Evolutionary conservation across 352 stramenopile species (phyloP).

Genomic region (Elongisporangium anandrum): DNA sequence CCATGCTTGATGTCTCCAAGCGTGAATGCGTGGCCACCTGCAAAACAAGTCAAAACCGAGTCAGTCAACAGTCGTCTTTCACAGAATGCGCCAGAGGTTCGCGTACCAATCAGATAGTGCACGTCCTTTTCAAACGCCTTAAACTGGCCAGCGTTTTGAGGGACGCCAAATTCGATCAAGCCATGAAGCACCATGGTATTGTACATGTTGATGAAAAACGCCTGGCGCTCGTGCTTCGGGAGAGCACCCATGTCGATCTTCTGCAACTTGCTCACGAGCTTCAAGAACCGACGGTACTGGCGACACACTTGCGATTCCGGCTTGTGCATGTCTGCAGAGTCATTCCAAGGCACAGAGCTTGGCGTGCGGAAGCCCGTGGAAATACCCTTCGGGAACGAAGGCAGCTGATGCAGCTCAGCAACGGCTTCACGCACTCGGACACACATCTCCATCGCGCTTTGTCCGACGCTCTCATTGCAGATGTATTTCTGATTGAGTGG

Average conservation of each 20-base stretch:
- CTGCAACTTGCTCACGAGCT: constrained; percentile 58
- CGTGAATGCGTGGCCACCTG: constrained; percentile 71
- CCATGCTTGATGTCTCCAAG: constrained; percentile 85
- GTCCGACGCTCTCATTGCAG: constrained; percentile 32
- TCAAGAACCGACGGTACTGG: constrained; percentile 75
- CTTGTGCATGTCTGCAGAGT: background rate
- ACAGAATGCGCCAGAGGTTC: background rate
- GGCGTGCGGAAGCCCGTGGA: constrained; percentile 55
- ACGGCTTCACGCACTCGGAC: constrained; percentile 58
- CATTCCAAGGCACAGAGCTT: constrained; percentile 11
- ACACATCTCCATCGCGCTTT: constrained; percentile 67
- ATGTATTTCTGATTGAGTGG: constrained; percentile 82
- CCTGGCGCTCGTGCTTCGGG: constrained; percentile 79
- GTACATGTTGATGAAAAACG: constrained; percentile 90
- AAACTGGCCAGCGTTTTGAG: constrained; percentile 82
- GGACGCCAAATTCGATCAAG: constrained; percentile 79
- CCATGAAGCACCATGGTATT: constrained; percentile 87
- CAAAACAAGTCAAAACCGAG: constrained; percentile 4
- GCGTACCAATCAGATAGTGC: constrained; percentile 64
- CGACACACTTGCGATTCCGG: constrained; percentile 39
- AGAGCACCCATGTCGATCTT: constrained; percentile 65
- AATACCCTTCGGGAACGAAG: constrained; percentile 67
- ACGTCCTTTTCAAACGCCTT: constrained; percentile 83
- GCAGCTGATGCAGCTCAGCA: constrained; percentile 58
- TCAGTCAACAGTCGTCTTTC: constrained; percentile 1